phyloP scores from a whole-genome alignment of 495 filamentous ascomycete genomes.

The Articulospora tetracladia region DNA sequence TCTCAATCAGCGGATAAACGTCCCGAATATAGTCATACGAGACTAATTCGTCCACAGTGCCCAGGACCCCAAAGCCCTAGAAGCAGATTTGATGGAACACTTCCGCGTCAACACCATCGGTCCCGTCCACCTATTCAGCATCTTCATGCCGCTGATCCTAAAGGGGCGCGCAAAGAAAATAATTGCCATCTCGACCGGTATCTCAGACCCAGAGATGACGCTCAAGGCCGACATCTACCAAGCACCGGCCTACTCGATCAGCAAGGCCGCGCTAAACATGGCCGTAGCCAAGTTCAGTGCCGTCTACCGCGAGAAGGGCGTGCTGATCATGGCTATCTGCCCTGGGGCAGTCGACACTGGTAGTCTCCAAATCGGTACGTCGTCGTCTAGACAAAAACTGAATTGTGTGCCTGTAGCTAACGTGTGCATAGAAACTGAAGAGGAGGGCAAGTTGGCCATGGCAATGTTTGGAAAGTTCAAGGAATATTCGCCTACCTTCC shows the following conservation, averaged over 20 bases:
- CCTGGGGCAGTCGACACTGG: constrained; percentile 44
- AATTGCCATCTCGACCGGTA: constrained; percentile 46
- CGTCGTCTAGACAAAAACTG: constrained; percentile 8
- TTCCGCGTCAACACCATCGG: constrained; percentile 43
- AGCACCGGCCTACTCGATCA: constrained; percentile 27
- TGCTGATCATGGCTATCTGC: constrained; percentile 45
- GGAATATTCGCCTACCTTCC: constrained; percentile 39
- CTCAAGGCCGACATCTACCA: constrained; percentile 24
- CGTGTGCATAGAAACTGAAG: constrained; percentile 29
- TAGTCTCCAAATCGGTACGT: constrained; percentile 14
- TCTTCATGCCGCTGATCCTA: constrained; percentile 48
- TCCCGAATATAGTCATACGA: constrained; percentile 3
- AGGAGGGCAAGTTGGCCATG: constrained; percentile 27
- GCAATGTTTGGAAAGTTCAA: constrained; percentile 28
- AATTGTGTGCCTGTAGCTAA: constrained; percentile 6
- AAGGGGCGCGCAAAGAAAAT: constrained; percentile 51
- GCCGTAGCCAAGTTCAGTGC: constrained; percentile 41
- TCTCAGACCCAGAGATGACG: constrained; percentile 34
- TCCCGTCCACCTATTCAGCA: constrained; percentile 46
- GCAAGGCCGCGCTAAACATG: constrained; percentile 41
- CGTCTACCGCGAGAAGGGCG: constrained; percentile 40
- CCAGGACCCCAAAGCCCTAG: constrained; percentile 26
- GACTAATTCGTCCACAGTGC: constrained; percentile 21
- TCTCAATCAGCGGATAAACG: background rate
- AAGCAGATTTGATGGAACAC: constrained; percentile 23